These are phyloP conservation scores for Botryotinia globosa DNA, from an alignment of 2,329 filamentous ascomycete species.

Conservation along the genomic window DNA sequence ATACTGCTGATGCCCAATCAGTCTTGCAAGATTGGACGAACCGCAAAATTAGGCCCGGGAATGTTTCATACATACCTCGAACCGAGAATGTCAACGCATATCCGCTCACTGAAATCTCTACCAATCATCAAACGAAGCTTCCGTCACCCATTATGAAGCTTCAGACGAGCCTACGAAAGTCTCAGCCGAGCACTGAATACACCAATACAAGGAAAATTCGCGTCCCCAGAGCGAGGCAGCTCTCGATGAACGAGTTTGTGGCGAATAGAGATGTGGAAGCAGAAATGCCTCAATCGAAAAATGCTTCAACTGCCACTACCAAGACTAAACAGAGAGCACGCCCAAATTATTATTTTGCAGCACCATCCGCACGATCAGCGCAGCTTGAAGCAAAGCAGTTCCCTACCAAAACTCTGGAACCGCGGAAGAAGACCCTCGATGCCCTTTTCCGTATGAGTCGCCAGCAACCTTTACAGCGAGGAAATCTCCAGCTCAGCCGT, in stretches of 20 bases:
- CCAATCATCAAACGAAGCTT: conserved; percentile 29
- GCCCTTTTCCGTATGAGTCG: conserved; percentile 48
- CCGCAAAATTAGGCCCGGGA: conserved; percentile 32
- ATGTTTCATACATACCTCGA: background rate
- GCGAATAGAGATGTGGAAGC: conserved; percentile 21
- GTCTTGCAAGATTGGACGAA: conserved; percentile 55
- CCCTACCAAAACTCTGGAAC: conserved; percentile 45
- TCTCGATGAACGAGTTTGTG: conserved; percentile 38
- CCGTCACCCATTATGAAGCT: conserved; percentile 17
- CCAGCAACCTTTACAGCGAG: conserved; percentile 33
- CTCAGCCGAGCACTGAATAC: background rate
- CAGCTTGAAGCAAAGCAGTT: conserved; percentile 51
- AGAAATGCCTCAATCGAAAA: background rate
- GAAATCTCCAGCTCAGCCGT: conserved; percentile 41
- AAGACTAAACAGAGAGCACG: conserved; percentile 3
- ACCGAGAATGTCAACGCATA: background rate
- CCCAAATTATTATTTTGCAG: conserved; percentile 28
- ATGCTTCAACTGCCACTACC: background rate
- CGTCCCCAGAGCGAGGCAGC: conserved; percentile 29
- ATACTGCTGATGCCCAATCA: conserved; percentile 56
- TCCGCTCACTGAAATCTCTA: conserved; percentile 27
- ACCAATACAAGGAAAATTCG: conserved; percentile 25
- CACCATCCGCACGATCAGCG: conserved; percentile 45
- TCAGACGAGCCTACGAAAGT: background rate
- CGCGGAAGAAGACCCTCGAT: conserved; percentile 55